Evolutionary conservation across 495 filamentous ascomycete genomes (phyloP).

Genomic region (Parachaetomium inaequale): DNA sequence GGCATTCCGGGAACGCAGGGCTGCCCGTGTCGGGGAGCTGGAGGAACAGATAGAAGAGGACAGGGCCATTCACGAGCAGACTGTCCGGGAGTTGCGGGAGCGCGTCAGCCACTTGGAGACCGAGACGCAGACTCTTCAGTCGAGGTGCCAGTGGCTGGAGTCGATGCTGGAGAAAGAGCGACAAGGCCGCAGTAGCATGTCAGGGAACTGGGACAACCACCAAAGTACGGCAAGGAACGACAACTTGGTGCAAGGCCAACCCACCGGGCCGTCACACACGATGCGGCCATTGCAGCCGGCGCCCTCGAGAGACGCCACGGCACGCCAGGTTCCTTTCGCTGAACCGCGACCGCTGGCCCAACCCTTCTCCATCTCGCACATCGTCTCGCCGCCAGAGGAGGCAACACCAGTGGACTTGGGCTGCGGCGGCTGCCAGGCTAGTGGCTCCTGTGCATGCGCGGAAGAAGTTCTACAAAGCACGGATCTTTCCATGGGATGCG

Average conservation of each 20-base stretch:
- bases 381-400: constrained; percentile 45
- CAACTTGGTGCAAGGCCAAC: constrained; percentile 16
- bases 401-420: constrained; percentile 31
- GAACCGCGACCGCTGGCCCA: constrained; percentile 33
- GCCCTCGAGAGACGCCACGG: constrained; percentile 7
- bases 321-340: constrained; percentile 13
- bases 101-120: constrained; percentile 44
- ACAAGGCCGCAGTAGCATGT: constrained; percentile 24
- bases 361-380: constrained; percentile 46
- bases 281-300: constrained; percentile 25
- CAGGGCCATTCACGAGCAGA: constrained; percentile 46
- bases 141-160: constrained; percentile 42
- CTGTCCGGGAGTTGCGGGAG: constrained; percentile 45
- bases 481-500: constrained; percentile 53
- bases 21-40: constrained; percentile 78
- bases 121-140: constrained; percentile 44
- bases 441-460: constrained; percentile 51
- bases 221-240: constrained; percentile 15
- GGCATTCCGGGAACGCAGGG: constrained; percentile 82
- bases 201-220: constrained; percentile 23
- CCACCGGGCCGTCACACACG: constrained; percentile 16
- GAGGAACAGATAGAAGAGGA: constrained; percentile 75
- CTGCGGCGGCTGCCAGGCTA: constrained; percentile 51
- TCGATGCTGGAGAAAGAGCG: constrained; percentile 43
- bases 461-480: constrained; percentile 44